Base-by-base conservation (phyloP, 2,329 filamentous ascomycete species). In the Cladophialophora chaetospira region DNA sequence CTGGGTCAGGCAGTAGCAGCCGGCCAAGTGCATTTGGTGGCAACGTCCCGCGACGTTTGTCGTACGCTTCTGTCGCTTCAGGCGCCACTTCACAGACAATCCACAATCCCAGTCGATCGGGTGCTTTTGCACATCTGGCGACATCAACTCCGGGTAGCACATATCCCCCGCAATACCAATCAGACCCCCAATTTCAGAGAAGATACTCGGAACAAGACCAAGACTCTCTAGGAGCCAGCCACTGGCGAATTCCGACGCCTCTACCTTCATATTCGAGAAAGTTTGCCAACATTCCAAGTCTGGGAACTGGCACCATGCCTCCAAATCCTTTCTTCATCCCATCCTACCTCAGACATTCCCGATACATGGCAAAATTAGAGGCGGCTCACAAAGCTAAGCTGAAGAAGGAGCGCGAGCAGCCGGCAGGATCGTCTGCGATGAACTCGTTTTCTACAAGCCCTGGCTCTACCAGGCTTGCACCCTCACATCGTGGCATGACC, bases 261-360 rank as follows among this genome's bases (percentile, higher is more conserved):
- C 67, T 79, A 17, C 78, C 77, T 31, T 69, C 73, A 8, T 79
- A 79, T 61, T 76, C 77, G 4, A 75, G 77, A 61, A 78, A 79
- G 66, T 78, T 75, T 64, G 73, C 70, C 46, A 68, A 68, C 55
- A 66, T 70, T 55, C 58, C 70, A 28, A 67, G 65, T 38, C 21
- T 43, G 62, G 62, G 53, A 19, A 46, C 36, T 40, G 67, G 63
- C 62, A 67, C 13, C 61, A 65, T 50, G 52, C 67, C 61, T 42
- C 64, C 70, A 62, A 71, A 79, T 56, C 66, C 72, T 56, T 93
- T 93, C 77, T 91, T 96, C 72, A 81, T 87, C 9, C 93, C 93
- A 0, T 91, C 90, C 4, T 97, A 97, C 73, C 81, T 97, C 42
- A 79, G 81, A 64, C 84, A 84, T 35, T 93, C 91, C 11, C 83